These are phyloP conservation scores for Dactylellina parvicollis DNA, from an alignment of 2,329 filamentous ascomycete genomes.

Conservation along the genomic window DNA sequence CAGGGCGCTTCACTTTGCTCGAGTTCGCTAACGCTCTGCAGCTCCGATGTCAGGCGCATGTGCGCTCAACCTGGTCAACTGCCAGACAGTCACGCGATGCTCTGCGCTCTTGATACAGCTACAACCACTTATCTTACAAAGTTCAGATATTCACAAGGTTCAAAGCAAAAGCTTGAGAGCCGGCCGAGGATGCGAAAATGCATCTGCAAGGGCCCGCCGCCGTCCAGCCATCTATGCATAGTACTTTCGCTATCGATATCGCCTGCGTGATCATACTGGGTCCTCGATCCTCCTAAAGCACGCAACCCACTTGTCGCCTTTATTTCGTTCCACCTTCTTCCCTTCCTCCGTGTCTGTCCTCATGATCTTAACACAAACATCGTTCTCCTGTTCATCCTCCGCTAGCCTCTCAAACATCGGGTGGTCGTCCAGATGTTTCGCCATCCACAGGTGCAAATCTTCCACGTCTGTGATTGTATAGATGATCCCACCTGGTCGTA, in stretches of 20 bases:
- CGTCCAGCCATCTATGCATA: too few species aligned
- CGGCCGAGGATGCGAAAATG: too few species aligned
- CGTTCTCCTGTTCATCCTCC: constrained; percentile 73
- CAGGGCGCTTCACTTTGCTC: background rate
- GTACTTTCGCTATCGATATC: background rate
- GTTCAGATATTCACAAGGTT: background rate
- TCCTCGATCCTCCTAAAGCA: constrained; percentile 83
- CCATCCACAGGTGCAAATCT: constrained; percentile 93
- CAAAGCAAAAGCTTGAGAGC: background rate
- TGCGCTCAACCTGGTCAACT: constrained; percentile 34
- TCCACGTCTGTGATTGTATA: constrained; percentile 99
- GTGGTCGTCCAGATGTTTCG: constrained; percentile 80
- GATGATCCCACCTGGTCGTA: constrained; percentile 82
- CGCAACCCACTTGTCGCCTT: constrained; percentile 89
- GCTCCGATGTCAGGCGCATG: constrained; percentile 18
- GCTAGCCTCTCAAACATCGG: constrained; percentile 80
- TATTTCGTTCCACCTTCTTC: constrained; percentile 93
- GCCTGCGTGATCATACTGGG: constrained; percentile 72
- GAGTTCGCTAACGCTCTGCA: background rate
- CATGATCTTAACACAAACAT: constrained; percentile 80
- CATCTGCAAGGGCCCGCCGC: constrained; percentile 29
- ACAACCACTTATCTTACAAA: background rate
- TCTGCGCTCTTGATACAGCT: constrained; percentile 1
- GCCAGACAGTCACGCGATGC: constrained; percentile 37
- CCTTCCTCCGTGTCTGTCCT: constrained; percentile 90